Percentiles rank a stretch among this genome's conserved stretches.
phyloP scores from a whole-genome alignment of 805 yeast species.

The Ogataea corticis region DNA sequence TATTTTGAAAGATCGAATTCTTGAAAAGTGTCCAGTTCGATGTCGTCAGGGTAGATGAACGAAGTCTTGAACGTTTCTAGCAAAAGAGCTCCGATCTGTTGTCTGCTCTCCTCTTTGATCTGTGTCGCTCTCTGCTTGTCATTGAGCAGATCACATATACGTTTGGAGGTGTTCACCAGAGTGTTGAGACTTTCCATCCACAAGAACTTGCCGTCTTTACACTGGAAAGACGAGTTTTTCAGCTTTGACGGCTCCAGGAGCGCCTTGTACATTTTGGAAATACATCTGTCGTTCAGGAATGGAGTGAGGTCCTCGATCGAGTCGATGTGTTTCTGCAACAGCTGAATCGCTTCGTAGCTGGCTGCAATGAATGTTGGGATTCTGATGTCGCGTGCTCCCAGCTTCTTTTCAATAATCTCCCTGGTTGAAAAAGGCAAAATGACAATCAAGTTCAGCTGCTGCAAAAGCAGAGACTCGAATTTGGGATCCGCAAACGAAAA shows the following conservation, averaged over 20 bases:
- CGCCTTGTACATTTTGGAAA: slow-evolving; percentile 47
- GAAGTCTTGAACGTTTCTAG: slow-evolving; percentile 43
- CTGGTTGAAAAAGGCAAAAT: slow-evolving; percentile 64
- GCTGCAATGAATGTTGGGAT: slow-evolving; percentile 67
- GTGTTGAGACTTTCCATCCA: slow-evolving; percentile 56
- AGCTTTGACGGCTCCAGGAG: slow-evolving; percentile 53
- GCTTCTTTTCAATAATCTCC: slow-evolving; percentile 54
- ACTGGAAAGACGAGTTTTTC: slow-evolving; percentile 39
- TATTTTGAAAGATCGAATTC: slow-evolving; percentile 48
- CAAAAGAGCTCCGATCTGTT: slow-evolving; percentile 41
- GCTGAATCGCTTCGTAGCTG: slow-evolving; percentile 47
- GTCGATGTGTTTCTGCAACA: slow-evolving; percentile 41
- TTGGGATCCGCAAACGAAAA: slow-evolving; percentile 32
- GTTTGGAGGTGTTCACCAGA: slow-evolving; percentile 37
- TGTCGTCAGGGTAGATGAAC: slow-evolving; percentile 34
- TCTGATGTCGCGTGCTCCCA: slow-evolving; percentile 40
- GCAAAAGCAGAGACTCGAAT: slow-evolving; percentile 47
- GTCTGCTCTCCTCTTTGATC: slow-evolving; percentile 18
- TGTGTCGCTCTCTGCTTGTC: slow-evolving; percentile 1
- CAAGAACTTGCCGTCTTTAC: slow-evolving; percentile 35
- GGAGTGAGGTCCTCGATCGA: slow-evolving; percentile 32
- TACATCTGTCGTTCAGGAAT: slow-evolving; percentile 45
- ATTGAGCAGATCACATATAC: slow-evolving; percentile 29
- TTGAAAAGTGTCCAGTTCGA: slow-evolving; percentile 36
- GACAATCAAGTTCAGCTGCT: slow-evolving; percentile 54